phyloP scores from a whole-genome alignment of 192 early-diverging fungal genomes.

The Gorgonomyces haynaldii region DNA sequence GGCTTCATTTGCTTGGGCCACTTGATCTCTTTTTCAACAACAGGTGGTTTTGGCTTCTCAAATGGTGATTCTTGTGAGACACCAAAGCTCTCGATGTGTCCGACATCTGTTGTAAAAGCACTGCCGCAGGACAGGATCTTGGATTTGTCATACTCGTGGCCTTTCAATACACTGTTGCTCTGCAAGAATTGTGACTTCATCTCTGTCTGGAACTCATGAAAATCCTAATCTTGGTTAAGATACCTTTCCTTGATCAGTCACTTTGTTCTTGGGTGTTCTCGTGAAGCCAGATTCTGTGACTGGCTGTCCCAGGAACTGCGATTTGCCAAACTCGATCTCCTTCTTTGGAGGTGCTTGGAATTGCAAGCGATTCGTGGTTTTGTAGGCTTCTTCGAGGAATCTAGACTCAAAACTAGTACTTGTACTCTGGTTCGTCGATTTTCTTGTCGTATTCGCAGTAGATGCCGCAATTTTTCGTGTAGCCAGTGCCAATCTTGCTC shows the following conservation, averaged over 20 bases:
- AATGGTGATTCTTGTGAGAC: not conserved
- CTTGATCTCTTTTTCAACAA: not conserved
- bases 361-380: not conserved
- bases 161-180: not conserved
- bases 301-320: not conserved
- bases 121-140: not conserved
- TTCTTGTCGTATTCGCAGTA: not conserved
- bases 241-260: constrained; percentile 1
- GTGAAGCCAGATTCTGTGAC: constrained; percentile 8
- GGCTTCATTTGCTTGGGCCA: constrained; percentile 2
- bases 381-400: constrained; percentile 1
- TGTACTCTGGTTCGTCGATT: constrained; percentile 2
- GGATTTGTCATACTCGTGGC: not conserved
- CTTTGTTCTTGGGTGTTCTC: not conserved
- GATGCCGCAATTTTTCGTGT: not conserved
- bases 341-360: too few species aligned
- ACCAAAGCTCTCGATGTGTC: constrained; percentile 6
- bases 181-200: constrained; percentile 2
- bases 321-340: constrained; percentile 1
- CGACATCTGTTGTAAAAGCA: constrained; percentile 6
- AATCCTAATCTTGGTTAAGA: not conserved
- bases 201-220: not conserved
- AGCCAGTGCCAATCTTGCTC: not conserved
- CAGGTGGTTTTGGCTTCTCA: not conserved
- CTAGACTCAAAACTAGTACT: not conserved